These are phyloP conservation scores for Phycomyces blakesleeanus DNA, from an alignment of 192 early-diverging fungal species.

Conservation along the genomic window DNA sequence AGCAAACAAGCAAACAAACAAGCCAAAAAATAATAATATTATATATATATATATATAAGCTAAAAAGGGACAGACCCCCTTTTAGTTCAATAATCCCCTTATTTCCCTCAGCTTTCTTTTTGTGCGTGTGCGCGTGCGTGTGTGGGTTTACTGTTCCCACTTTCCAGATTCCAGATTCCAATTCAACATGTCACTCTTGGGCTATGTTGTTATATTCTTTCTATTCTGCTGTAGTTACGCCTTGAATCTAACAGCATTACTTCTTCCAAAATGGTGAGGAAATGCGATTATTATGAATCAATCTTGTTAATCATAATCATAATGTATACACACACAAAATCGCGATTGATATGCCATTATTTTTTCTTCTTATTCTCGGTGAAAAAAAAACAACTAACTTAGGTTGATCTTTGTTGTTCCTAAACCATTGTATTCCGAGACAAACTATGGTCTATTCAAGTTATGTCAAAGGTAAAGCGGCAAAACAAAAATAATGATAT, in stretches of 20 bases:
- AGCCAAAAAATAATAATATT: too few relatives aligned
- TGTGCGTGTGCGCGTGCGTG: not conserved
- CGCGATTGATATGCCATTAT: too few relatives aligned
- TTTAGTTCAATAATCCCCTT: not conserved
- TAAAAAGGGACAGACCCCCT: not conserved
- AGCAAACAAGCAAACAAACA: too few relatives aligned
- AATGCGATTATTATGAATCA: not conserved
- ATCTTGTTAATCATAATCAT: too few relatives aligned
- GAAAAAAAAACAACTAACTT: not conserved
- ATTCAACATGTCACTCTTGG: constrained; percentile 15
- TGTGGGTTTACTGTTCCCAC: not conserved
- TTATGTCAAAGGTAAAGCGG: constrained; percentile 24
- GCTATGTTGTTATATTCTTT: constrained; percentile 24
- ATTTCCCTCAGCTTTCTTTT: not conserved
- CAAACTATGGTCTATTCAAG: constrained; percentile 22
- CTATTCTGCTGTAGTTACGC: constrained; percentile 23
- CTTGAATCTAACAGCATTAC: constrained; percentile 21
- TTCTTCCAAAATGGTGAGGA: constrained; percentile 20
- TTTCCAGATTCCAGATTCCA: not conserved
- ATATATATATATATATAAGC: constrained; percentile 2
- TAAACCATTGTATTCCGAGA: constrained; percentile 26
- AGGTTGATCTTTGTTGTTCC: constrained; percentile 22
- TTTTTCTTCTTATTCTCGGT: too few relatives aligned
- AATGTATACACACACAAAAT: too few relatives aligned
- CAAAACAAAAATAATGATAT: too few relatives aligned